phyloP scores from a whole-genome alignment of 208 protist species.

The Leishmania aethiopica region DNA sequence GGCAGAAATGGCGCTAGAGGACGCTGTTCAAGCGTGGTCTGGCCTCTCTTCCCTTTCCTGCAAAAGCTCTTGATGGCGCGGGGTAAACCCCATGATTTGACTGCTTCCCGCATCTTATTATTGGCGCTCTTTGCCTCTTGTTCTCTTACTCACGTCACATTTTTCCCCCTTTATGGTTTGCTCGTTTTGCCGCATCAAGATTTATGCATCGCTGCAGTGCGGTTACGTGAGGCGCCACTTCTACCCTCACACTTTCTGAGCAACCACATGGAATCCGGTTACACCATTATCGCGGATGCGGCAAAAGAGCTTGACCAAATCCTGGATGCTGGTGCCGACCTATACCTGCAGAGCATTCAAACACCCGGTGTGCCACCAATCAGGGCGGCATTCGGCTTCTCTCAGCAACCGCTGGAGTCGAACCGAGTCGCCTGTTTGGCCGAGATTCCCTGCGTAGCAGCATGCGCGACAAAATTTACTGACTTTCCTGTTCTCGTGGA shows the following conservation, averaged over 20 bases:
- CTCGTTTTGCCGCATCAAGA: neutral
- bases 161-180: neutral
- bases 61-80: neutral
- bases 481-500: slow-evolving; percentile 28
- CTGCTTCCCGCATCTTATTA: neutral
- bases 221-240: neutral
- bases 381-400: slow-evolving; percentile 11
- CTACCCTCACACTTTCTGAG: neutral
- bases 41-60: neutral
- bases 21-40: neutral
- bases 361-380: neutral
- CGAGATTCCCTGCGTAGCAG: neutral
- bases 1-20: neutral
- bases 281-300: neutral
- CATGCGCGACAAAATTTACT: neutral
- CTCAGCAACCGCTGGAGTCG: neutral
- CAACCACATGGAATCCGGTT: neutral
- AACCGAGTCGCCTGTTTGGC: neutral
- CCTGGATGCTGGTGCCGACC: neutral
- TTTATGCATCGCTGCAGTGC: neutral
- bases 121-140: neutral
- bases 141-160: neutral
- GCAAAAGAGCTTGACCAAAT: slow-evolving; percentile 12
- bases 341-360: slow-evolving; percentile 1
- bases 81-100: neutral